Base-by-base conservation (phyloP, 768 basidiomycete genomes). In the Strobilomyces echinocephalus region DNA sequence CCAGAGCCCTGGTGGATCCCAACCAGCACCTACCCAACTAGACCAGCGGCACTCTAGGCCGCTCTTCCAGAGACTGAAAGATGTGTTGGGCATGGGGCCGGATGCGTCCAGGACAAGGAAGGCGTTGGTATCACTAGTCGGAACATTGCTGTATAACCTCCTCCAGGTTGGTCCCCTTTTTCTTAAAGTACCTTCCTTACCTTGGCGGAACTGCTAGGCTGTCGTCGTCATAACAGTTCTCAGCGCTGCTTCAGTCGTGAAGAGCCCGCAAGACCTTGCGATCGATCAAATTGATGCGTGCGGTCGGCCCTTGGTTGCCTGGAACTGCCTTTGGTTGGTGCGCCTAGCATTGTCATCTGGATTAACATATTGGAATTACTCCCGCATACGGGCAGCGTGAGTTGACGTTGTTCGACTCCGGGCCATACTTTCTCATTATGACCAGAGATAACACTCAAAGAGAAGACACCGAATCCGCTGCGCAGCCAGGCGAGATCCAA, bases 321-420 rank as follows among this genome's bases (percentile, higher is more conserved):
- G 86, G 87, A 78, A 83, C 48, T 73, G 76, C 34, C 70, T 88
- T 5, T 88, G 87, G 87, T 65, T 83, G 24, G 70, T 76, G 18
- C 74, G 83, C 48, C 78, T 79, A 2, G 63, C 73, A 11, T 60
- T 86, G 34, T 79, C 80, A 9, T 71, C 75, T 35, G 59, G 63
- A 26, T 60, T 87, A 48, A 73, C 80, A 2, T 76, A 76, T 55
- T 87, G 85, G 85, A 77, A 78, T 39, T 88, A 75, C 24, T 44
- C 61, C 21, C 64, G 66, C 35, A 56, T 58, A 63, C 77, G 60
- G 67, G 74, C 60, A 43, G 59, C 55, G 70, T 72, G 52, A 60
- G 69, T 64, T 28, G 48, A 40, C 40, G 8, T 33, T 16, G 16
- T 38, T 40, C 33, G 8, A 30, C 34, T 15, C 10, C 40, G 2